Percentiles rank a stretch among this genome's conserved stretches.
Conservation (phyloP, 176 grass and related monocot genomes). For the Elaeis guineensis region DNA sequence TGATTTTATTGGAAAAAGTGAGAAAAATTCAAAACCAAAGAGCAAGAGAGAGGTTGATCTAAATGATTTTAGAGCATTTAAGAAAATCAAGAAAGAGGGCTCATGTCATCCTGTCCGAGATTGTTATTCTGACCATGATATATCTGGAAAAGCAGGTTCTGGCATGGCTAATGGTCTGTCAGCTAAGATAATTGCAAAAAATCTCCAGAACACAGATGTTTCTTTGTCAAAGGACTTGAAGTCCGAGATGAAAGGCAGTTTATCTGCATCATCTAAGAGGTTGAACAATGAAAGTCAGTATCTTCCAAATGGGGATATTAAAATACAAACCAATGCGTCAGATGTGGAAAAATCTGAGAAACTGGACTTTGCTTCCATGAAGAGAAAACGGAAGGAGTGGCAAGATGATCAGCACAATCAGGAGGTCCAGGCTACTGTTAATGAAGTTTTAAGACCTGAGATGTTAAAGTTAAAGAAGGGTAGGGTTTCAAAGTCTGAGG, state of each 20-base stretch:
- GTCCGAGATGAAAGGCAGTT: conserved; percentile 19
- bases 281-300: conserved; percentile 22
- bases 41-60: conserved; percentile 56
- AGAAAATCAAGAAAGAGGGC: conserved; percentile 75
- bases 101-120: conserved; percentile 16
- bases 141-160: conserved; percentile 14
- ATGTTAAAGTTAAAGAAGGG: conserved; percentile 28
- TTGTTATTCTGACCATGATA: conserved; percentile 22
- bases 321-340: conserved; percentile 12
- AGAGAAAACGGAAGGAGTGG: conserved; percentile 37
- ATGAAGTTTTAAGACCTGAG: conserved; percentile 29
- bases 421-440: conserved; percentile 16
- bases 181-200: conserved; percentile 23
- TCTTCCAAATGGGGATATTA: conserved; percentile 16
- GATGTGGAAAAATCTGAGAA: conserved; percentile 27
- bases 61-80: conserved; percentile 57
- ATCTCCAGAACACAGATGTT: conserved; percentile 16
- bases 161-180: conserved; percentile 11
- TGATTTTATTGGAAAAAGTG: conserved; percentile 38
- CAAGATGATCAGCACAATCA: conserved; percentile 18
- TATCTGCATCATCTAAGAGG: conserved; percentile 27
- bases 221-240: conserved; percentile 20
- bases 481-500: conserved; percentile 11
- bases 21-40: conserved; percentile 76
- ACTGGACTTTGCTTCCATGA: conserved; percentile 27